Percentiles rank a stretch among this genome's conserved stretches.
These are phyloP conservation scores for Tubosaeta sp. DNA, from an alignment of 768 basidiomycete species.

Conservation along the genomic window DNA sequence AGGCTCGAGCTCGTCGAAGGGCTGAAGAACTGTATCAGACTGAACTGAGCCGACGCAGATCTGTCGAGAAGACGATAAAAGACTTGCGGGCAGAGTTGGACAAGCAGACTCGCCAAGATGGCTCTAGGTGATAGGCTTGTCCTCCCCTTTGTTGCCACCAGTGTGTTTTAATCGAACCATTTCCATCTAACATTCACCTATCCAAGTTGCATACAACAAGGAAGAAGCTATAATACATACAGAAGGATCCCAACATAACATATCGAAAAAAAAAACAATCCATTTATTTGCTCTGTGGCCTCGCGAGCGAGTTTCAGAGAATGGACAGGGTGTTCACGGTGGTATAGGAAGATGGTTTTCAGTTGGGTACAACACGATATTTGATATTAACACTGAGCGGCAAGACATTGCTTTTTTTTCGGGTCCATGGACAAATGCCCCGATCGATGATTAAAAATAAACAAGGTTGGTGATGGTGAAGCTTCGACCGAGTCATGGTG, in stretches of 20 bases:
- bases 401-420: conserved; percentile 12
- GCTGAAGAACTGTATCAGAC: conserved; percentile 30
- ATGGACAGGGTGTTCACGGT: conserved; percentile 9
- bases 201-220: neutral
- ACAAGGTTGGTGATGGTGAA: conserved; percentile 16
- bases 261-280: conserved; percentile 17
- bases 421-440: conserved; percentile 17
- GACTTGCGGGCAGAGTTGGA: conserved; percentile 12
- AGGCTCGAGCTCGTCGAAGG: conserved; percentile 30
- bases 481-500: neutral
- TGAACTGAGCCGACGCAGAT: conserved; percentile 30
- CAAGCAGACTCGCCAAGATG: neutral
- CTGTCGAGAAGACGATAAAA: conserved; percentile 25
- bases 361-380: conserved; percentile 25
- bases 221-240: conserved; percentile 22
- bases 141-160: neutral
- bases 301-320: conserved; percentile 3
- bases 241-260: conserved; percentile 11
- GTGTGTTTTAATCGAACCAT: neutral
- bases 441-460: conserved; percentile 24
- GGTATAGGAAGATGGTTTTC: conserved; percentile 24
- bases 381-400: conserved; percentile 22
- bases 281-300: conserved; percentile 13
- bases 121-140: neutral
- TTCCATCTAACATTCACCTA: neutral